These are phyloP conservation scores for Claviceps fusiformis DNA, from an alignment of 2,329 filamentous ascomycete species.

Conservation along the genomic window DNA sequence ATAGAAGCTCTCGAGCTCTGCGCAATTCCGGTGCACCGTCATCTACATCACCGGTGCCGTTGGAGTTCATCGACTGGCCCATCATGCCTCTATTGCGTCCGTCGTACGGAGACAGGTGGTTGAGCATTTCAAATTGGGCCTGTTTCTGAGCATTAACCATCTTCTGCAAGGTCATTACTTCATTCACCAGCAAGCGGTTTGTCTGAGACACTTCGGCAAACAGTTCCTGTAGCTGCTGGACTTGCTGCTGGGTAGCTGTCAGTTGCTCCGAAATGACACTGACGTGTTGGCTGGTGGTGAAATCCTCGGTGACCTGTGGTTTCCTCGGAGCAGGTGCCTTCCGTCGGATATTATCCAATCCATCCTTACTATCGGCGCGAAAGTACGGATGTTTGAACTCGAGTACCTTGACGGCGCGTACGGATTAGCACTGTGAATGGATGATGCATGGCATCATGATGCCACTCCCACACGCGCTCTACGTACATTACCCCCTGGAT, in stretches of 20 bases:
- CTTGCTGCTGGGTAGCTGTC: constrained; percentile 80
- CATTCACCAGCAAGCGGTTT: constrained; percentile 48
- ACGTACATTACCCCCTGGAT: constrained; percentile 23
- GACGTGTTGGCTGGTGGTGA: constrained; percentile 74
- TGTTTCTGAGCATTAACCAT: constrained; percentile 45
- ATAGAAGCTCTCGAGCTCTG: constrained; percentile 42
- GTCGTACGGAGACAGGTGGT: constrained; percentile 36
- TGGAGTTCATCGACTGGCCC: constrained; percentile 19
- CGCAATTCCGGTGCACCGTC: constrained; percentile 39
- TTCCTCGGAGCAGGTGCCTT: constrained; percentile 91
- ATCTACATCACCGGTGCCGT: constrained; percentile 30
- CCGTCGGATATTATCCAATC: constrained; percentile 86
- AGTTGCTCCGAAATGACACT: constrained; percentile 79
- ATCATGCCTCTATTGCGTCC: constrained; percentile 25
- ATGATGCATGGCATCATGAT: constrained; percentile 5
- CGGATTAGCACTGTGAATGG: constrained; percentile 3
- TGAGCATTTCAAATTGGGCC: constrained; percentile 43
- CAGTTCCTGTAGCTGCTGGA: constrained; percentile 74
- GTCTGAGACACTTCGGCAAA: constrained; percentile 62
- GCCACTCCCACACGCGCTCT: neutral
- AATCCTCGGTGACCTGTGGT: constrained; percentile 50
- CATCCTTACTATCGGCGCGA: constrained; percentile 88
- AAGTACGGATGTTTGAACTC: constrained; percentile 98
- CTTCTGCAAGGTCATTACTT: constrained; percentile 47
- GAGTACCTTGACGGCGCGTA: constrained; percentile 23